phyloP scores from a whole-genome alignment of 1,284 basidiomycete genomes.

The Ustilago bromivora region DNA sequence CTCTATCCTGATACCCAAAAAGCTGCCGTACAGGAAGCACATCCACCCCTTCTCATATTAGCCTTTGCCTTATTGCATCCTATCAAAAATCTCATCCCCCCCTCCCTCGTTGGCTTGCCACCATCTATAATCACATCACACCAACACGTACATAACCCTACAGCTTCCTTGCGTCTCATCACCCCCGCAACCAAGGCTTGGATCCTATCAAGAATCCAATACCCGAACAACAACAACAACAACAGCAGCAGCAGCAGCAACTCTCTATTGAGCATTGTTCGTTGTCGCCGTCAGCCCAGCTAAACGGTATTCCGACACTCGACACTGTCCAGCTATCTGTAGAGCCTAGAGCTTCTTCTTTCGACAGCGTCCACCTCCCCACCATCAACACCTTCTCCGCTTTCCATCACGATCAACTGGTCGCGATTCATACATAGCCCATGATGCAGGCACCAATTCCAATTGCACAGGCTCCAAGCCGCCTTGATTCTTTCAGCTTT shows the following conservation, averaged over 20 bases:
- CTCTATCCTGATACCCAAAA: slow-evolving; percentile 24
- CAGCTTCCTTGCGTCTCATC: slow-evolving; percentile 13
- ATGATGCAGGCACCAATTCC: slow-evolving; percentile 57
- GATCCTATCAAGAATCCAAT: neutral
- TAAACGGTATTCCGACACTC: neutral
- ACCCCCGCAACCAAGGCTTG: slow-evolving; percentile 3
- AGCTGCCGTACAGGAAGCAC: slow-evolving; percentile 49
- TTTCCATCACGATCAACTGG: slow-evolving; percentile 4
- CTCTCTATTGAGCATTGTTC: neutral
- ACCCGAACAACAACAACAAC: neutral
- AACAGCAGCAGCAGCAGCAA: too few relatives aligned
- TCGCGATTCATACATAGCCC: slow-evolving; percentile 17
- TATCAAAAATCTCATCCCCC: neutral
- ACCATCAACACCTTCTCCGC: neutral
- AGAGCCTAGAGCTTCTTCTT: neutral
- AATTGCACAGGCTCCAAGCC: slow-evolving; percentile 39
- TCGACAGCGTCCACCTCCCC: slow-evolving; percentile 10
- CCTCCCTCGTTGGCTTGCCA: slow-evolving; percentile 13
- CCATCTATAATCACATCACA: slow-evolving; percentile 36
- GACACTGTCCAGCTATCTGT: neutral
- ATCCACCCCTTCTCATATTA: slow-evolving; percentile 20
- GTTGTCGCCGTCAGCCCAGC: neutral
- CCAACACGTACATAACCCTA: slow-evolving; percentile 8
- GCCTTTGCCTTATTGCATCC: neutral
- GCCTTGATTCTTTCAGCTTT: slow-evolving; percentile 47